Conservation (phyloP, 192 early-diverging fungal genomes). For the Coemansia reversa region DNA sequence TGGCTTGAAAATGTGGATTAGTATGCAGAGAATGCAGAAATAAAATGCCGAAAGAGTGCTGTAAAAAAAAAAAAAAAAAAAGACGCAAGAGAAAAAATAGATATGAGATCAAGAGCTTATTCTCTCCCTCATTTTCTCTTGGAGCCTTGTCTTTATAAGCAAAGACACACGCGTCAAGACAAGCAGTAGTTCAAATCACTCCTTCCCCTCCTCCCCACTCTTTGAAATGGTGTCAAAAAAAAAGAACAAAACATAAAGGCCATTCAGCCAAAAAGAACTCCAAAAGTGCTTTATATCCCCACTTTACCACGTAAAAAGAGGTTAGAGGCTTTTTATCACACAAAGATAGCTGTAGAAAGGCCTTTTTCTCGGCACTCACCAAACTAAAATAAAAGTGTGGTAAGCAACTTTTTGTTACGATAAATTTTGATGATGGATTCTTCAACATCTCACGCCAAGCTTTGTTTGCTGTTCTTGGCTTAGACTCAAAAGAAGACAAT, state of each 20-base stretch:
- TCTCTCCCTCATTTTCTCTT: neutral
- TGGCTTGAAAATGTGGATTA: constrained; percentile 2
- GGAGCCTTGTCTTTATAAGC: neutral
- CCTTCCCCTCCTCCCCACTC: neutral
- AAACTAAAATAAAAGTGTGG: neutral
- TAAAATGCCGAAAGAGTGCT: neutral
- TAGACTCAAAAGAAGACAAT: no score
- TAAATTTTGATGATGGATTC: neutral
- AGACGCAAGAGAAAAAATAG: neutral
- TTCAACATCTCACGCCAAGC: neutral
- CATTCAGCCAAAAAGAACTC: neutral
- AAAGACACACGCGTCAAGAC: neutral
- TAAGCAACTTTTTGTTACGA: neutral
- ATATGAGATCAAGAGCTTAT: neutral
- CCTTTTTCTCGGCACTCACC: neutral
- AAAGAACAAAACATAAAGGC: neutral
- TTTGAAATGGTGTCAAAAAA: neutral
- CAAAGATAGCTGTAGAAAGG: neutral
- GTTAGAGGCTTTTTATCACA: neutral
- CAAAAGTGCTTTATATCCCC: neutral
- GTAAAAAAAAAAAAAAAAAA: neutral
- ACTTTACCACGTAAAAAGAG: neutral
- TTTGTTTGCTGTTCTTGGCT: no score
- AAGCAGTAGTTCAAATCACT: neutral
- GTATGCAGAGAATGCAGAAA: constrained; percentile 2